These are phyloP conservation scores for Synura sp. DNA, from an alignment of 352 stramenopile genomes.

Conservation along the genomic window DNA sequence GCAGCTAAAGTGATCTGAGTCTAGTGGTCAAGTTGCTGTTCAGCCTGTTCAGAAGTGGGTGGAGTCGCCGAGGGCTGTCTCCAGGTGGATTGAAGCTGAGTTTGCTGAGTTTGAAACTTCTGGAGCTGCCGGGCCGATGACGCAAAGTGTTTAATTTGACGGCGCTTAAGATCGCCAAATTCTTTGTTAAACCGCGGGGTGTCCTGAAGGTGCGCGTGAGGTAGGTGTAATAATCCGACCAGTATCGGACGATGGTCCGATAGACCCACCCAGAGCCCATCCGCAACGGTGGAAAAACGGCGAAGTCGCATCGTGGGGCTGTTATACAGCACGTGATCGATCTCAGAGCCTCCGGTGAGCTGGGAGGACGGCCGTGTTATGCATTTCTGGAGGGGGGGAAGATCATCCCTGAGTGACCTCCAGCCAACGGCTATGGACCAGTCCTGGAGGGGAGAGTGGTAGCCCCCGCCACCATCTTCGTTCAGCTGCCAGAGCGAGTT, in stretches of 20 bases:
- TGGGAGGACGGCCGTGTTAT: neutral
- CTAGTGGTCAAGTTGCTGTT: slow-evolving; percentile 8
- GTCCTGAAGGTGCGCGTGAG: neutral
- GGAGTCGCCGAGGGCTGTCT: neutral
- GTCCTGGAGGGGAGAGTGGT: neutral
- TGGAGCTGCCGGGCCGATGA: neutral
- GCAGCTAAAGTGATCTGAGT: too few relatives aligned
- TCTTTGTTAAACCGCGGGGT: neutral
- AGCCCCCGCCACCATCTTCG: neutral
- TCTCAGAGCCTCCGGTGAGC: slow-evolving; percentile 11
- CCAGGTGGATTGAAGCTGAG: neutral
- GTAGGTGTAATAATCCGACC: neutral
- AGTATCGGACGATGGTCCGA: slow-evolving; percentile 5
- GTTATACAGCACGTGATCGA: slow-evolving; percentile 10
- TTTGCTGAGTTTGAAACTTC: slow-evolving; percentile 2
- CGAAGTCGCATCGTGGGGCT: neutral
- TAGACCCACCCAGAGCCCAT: slow-evolving; percentile 12
- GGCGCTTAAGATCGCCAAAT: slow-evolving; percentile 9
- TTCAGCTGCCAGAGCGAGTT: neutral
- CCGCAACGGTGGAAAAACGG: neutral
- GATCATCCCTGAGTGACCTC: slow-evolving; percentile 2
- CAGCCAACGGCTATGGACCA: neutral
- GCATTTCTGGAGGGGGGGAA: neutral
- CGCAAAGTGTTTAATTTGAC: neutral
- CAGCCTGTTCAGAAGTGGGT: neutral